Evolutionary conservation across 2,329 filamentous ascomycete species (phyloP).

Genomic region (Bertia moriformis): DNA sequence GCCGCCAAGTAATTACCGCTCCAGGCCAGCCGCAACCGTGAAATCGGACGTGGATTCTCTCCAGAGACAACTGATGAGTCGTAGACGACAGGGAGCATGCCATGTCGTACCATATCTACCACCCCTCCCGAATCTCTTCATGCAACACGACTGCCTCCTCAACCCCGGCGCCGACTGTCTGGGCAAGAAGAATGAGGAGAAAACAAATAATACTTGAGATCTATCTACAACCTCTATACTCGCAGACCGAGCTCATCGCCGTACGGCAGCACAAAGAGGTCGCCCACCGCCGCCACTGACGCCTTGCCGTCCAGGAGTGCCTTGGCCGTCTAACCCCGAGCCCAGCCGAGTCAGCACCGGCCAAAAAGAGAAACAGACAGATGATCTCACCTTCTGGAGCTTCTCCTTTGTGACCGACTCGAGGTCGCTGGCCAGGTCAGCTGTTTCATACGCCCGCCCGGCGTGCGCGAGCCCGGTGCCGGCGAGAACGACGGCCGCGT

Average conservation of each 20-base stretch:
- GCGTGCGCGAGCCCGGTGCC: constrained; percentile 72
- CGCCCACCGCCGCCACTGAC: constrained; percentile 76
- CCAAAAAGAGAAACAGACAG: constrained; percentile 1
- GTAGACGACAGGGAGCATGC: no score
- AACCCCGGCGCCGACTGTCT: no score
- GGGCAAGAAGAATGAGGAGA: no score
- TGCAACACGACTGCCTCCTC: no score
- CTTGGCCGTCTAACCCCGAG: constrained; percentile 76
- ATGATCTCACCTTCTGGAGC: constrained; percentile 65
- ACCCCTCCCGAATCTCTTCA: no score
- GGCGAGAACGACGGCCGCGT: constrained; percentile 66
- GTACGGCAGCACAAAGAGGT: constrained; percentile 79
- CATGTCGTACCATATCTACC: no score
- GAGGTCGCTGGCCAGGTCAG: constrained; percentile 63
- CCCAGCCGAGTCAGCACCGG: constrained; percentile 11
- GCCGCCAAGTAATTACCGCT: no score
- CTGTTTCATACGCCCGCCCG: constrained; percentile 71
- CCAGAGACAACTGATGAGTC: no score
- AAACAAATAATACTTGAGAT: no score
- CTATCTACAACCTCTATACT: constrained; percentile 67
- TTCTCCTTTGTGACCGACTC: constrained; percentile 71
- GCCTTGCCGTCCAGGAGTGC: constrained; percentile 77
- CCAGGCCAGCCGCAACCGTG: no score
- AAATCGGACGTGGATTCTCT: no score
- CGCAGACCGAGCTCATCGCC: constrained; percentile 87